These are phyloP conservation scores for Rhodotorula graminis DNA, from an alignment of 768 basidiomycete species.

Conservation along the genomic window DNA sequence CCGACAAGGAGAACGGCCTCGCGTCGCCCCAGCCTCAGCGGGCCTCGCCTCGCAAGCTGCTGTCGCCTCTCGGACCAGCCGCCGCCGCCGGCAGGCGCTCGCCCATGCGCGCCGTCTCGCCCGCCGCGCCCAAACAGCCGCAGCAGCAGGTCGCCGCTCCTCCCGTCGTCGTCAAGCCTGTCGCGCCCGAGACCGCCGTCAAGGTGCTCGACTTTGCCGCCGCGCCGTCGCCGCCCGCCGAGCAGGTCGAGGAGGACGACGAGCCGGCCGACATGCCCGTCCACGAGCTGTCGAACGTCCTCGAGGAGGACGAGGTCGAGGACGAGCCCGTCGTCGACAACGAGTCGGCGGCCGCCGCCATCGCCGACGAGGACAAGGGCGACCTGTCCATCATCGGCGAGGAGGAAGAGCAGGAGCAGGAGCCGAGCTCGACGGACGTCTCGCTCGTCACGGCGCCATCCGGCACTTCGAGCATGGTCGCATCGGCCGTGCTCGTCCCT, in stretches of 20 bases:
- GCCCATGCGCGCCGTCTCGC: constrained; percentile 22
- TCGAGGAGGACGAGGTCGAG: constrained; percentile 21
- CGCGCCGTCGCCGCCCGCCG: neutral
- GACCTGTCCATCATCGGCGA: constrained; percentile 29
- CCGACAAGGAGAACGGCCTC: constrained; percentile 22
- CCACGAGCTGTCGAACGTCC: constrained; percentile 19
- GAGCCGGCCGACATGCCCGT: neutral
- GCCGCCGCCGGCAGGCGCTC: neutral
- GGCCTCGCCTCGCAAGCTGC: neutral
- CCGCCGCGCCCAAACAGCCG: neutral
- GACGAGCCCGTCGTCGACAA: neutral
- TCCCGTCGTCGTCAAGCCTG: neutral
- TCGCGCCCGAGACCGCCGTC: neutral
- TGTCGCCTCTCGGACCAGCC: neutral
- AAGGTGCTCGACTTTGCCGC: neutral
- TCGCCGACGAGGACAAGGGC: constrained; percentile 10
- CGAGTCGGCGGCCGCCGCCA: neutral
- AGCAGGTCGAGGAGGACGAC: too few relatives aligned
- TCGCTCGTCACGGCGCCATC: constrained; percentile 1
- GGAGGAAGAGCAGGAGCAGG: constrained; percentile 25
- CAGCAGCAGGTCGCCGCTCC: neutral
- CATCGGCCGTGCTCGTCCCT: neutral
- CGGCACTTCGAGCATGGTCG: neutral
- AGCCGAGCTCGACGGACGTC: neutral
- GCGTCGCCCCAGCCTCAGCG: neutral